Percentiles rank a stretch among this genome's conserved stretches.
These are phyloP conservation scores for Selaginella tamariscina DNA, from an alignment of 75 land plant species.

Conservation along the genomic window DNA sequence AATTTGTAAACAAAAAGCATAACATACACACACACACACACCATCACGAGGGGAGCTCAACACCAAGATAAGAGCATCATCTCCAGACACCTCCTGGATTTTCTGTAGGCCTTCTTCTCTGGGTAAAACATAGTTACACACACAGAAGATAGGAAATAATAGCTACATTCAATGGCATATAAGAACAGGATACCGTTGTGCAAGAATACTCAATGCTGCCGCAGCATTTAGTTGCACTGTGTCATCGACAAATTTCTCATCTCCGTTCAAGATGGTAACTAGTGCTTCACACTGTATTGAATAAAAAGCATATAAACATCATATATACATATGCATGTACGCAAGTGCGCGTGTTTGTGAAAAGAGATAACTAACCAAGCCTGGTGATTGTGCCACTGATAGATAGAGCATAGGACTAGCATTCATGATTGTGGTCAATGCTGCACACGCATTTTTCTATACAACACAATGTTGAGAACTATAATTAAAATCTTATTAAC, in stretches of 20 bases:
- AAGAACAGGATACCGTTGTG: conserved; percentile 24
- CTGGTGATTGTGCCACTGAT: conserved; percentile 23
- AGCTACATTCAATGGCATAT: background rate
- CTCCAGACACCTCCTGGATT: conserved; percentile 23
- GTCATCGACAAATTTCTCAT: conserved; percentile 9
- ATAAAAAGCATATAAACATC: background rate
- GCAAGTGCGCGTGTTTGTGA: too few relatives aligned
- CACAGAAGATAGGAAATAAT: background rate
- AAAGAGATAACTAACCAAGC: conserved; percentile 17
- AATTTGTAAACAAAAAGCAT: conserved; percentile 3
- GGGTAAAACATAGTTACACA: background rate
- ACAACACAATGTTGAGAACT: background rate
- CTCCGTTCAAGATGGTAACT: conserved; percentile 15
- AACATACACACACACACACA: conserved; percentile 7
- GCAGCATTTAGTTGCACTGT: conserved; percentile 29
- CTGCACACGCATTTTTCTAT: conserved; percentile 36
- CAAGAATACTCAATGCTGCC: conserved; percentile 27
- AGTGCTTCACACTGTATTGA: conserved; percentile 20
- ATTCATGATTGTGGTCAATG: conserved; percentile 33
- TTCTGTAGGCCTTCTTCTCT: conserved; percentile 24
- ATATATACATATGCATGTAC: conserved; percentile 9
- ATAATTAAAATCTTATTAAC: background rate
- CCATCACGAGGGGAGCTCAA: conserved; percentile 22
- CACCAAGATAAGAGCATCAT: conserved; percentile 19
- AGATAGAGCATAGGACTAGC: conserved; percentile 23